phyloP scores from a whole-genome alignment of 2,329 filamentous ascomycete genomes.

The Trichoderma breve region DNA sequence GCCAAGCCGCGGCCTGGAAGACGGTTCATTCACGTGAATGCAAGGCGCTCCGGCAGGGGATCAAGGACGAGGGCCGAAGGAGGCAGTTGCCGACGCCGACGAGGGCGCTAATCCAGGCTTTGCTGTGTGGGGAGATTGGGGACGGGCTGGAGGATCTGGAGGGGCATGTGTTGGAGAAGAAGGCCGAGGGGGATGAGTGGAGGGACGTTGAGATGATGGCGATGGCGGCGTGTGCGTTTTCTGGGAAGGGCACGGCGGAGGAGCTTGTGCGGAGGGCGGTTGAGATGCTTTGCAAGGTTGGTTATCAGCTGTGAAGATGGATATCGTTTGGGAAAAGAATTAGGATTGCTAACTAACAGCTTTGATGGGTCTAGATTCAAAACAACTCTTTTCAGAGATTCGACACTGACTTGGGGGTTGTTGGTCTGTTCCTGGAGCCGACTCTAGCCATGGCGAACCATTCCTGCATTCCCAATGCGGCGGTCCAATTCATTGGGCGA shows the following conservation, averaged over 20 bases:
- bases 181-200: slow-evolving; percentile 38
- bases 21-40: slow-evolving; percentile 56
- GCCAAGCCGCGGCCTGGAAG: slow-evolving; percentile 56
- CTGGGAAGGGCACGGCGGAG: slow-evolving; percentile 38
- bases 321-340: no score
- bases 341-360: not conserved
- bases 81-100: slow-evolving; percentile 52
- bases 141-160: slow-evolving; percentile 42
- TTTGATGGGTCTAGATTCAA: slow-evolving; percentile 45
- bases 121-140: slow-evolving; percentile 40
- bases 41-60: slow-evolving; percentile 39
- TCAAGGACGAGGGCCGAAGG: slow-evolving; percentile 22
- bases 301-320: not conserved
- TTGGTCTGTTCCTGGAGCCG: slow-evolving; percentile 56
- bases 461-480: slow-evolving; percentile 59
- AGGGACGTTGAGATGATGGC: slow-evolving; percentile 51
- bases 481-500: slow-evolving; percentile 54
- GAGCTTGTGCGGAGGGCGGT: slow-evolving; percentile 41
- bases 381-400: slow-evolving; percentile 61
- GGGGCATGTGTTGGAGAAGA: slow-evolving; percentile 45
- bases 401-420: slow-evolving; percentile 51
- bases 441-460: slow-evolving; percentile 61
- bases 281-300: slow-evolving; percentile 54
- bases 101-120: slow-evolving; percentile 51
- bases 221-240: slow-evolving; percentile 41